Evolutionary conservation across 2,329 filamentous ascomycete genomes (phyloP).

Genomic region (Scytalidium sp.): DNA sequence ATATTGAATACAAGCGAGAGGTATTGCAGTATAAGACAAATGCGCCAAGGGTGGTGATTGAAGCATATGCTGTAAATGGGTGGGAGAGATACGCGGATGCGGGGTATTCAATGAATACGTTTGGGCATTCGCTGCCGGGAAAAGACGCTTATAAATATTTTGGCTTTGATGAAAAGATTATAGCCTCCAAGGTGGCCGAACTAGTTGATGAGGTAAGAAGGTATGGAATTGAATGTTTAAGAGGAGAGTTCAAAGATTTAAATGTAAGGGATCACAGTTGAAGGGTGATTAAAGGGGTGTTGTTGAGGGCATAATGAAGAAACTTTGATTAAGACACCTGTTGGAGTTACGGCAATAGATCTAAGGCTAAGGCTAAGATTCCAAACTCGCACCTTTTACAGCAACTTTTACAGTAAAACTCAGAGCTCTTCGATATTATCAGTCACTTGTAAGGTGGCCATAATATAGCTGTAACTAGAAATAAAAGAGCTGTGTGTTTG

Average conservation of each 20-base stretch:
- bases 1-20: constrained; percentile 40
- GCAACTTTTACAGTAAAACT: too few relatives aligned
- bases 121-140: constrained; percentile 54
- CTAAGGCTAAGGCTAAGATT: too few relatives aligned
- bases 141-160: constrained; percentile 54
- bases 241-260: constrained; percentile 12
- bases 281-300: too few relatives aligned
- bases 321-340: too few relatives aligned
- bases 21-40: constrained; percentile 39
- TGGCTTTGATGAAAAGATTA: constrained; percentile 45
- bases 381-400: too few relatives aligned
- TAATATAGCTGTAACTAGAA: too few relatives aligned
- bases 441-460: too few relatives aligned
- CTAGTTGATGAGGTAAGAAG: constrained; percentile 27
- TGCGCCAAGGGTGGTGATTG: constrained; percentile 53
- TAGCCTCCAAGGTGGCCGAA: constrained; percentile 28
- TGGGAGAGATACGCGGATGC: constrained; percentile 62
- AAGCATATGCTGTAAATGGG: constrained; percentile 54
- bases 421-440: too few relatives aligned
- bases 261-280: constrained; percentile 1
- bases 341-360: too few relatives aligned
- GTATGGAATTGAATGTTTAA: constrained; percentile 18
- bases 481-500: too few relatives aligned
- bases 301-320: too few relatives aligned
- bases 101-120: constrained; percentile 48